A percentile compares a stretch with the other conserved stretches of the same genome.
Conservation (phyloP, 2,329 filamentous ascomycete species). For the Cladophialophora immunda region DNA sequence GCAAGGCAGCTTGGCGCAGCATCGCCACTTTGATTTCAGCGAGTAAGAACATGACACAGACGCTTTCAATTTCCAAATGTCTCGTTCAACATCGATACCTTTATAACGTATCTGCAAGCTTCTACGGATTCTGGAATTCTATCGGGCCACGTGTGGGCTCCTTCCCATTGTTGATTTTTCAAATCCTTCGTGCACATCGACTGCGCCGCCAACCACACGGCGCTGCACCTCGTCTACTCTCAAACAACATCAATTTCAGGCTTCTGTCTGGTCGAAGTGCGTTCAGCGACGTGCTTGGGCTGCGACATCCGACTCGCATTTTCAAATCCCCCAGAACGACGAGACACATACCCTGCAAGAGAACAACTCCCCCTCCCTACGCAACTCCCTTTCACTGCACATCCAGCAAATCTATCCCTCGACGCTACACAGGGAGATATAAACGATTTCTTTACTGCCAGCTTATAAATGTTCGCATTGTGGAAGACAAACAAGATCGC, state of each 20-base stretch:
- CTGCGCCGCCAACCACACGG: constrained; percentile 17
- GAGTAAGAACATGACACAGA: no score
- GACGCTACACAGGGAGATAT: constrained; percentile 87
- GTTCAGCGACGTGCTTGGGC: constrained; percentile 18
- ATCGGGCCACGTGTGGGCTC: no score
- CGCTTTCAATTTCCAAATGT: no score
- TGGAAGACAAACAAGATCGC: constrained; percentile 92
- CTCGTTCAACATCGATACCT: no score
- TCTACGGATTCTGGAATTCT: no score
- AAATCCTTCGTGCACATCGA: constrained; percentile 15
- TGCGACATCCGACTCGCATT: constrained; percentile 3
- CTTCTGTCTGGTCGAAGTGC: constrained; percentile 16
- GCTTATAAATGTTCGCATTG: constrained; percentile 90
- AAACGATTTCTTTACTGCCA: constrained; percentile 86
- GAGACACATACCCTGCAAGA: constrained; percentile 65
- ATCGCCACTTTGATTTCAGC: no score
- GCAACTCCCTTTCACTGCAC: constrained; percentile 92
- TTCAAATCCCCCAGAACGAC: constrained; percentile 42
- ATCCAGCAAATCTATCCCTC: constrained; percentile 96
- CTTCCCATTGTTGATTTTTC: no score
- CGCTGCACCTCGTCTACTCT: constrained; percentile 2
- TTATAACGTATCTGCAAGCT: no score
- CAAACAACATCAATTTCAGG: neutral
- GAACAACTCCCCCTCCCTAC: constrained; percentile 86
- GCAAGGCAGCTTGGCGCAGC: no score